Conservation (phyloP, 73 alveolate species). For the Uronychia setigera region DNA sequence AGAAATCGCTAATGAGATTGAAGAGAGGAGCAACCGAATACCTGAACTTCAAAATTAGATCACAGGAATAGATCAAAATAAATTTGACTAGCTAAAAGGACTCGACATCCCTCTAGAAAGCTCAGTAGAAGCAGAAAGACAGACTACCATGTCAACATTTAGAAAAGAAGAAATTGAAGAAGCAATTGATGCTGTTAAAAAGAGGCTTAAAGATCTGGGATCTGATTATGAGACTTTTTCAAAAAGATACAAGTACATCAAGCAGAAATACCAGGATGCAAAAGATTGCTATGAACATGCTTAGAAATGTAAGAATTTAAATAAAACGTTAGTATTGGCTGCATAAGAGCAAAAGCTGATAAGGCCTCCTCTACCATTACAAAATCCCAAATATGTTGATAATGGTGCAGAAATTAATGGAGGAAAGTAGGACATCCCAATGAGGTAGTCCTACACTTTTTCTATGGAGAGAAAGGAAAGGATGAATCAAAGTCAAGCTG, state of each 20-base stretch:
- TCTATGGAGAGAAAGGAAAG: not conserved
- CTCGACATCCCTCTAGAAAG: not conserved
- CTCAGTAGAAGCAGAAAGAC: not conserved
- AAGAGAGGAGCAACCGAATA: not conserved
- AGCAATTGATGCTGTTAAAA: not conserved
- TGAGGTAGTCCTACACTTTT: not conserved
- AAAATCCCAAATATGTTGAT: not conserved
- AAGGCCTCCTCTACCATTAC: not conserved
- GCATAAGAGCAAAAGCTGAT: not conserved
- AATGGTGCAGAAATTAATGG: too few species aligned
- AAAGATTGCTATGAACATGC: not conserved
- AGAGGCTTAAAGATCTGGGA: not conserved
- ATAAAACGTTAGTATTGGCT: not conserved
- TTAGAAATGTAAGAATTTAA: not conserved
- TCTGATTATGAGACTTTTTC: not conserved
- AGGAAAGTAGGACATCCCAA: too few species aligned
- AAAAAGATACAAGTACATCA: not conserved
- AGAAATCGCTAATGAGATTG: not conserved
- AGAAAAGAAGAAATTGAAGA: not conserved
- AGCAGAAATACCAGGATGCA: not conserved
- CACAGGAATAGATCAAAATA: too few species aligned
- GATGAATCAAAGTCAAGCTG: not conserved
- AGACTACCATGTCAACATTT: not conserved
- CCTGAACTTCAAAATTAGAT: not conserved
- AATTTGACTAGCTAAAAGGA: not conserved